Conservation (phyloP, 768 basidiomycete genomes). For the Xerocomus spinulosus region DNA sequence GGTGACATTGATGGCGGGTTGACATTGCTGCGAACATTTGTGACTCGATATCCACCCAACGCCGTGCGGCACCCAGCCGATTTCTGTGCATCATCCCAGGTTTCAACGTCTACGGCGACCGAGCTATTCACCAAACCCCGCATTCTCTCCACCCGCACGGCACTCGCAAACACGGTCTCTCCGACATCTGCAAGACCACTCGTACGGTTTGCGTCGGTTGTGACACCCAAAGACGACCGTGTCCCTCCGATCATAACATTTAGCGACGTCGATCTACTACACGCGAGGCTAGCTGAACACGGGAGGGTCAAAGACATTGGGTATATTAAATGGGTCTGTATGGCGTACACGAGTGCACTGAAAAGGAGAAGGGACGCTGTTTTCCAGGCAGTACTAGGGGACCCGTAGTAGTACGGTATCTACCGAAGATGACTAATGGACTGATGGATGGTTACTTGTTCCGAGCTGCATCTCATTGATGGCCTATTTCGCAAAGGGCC, state of each 20-base stretch:
- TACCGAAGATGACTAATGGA: conserved; percentile 22
- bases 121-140: conserved; percentile 37
- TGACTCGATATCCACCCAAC: conserved; percentile 57
- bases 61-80: conserved; percentile 38
- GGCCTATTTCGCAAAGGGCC: conserved; percentile 62
- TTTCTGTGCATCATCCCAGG: background rate
- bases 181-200: conserved; percentile 49
- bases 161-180: conserved; percentile 34
- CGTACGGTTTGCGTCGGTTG: conserved; percentile 59
- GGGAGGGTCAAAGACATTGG: conserved; percentile 45
- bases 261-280: conserved; percentile 71
- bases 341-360: conserved; percentile 68
- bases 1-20: conserved; percentile 51
- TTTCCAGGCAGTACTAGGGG: conserved; percentile 9
- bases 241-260: conserved; percentile 81
- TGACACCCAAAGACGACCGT: conserved; percentile 64
- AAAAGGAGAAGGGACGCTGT: conserved; percentile 50
- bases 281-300: conserved; percentile 60
- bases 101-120: conserved; percentile 5
- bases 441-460: background rate
- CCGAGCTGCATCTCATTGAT: conserved; percentile 34
- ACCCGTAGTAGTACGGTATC: conserved; percentile 12
- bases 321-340: conserved; percentile 69
- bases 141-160: conserved; percentile 55
- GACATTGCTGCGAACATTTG: conserved; percentile 56